Conservation (phyloP, 768 basidiomycete species). For the Holtermanniella nyarrowii region DNA sequence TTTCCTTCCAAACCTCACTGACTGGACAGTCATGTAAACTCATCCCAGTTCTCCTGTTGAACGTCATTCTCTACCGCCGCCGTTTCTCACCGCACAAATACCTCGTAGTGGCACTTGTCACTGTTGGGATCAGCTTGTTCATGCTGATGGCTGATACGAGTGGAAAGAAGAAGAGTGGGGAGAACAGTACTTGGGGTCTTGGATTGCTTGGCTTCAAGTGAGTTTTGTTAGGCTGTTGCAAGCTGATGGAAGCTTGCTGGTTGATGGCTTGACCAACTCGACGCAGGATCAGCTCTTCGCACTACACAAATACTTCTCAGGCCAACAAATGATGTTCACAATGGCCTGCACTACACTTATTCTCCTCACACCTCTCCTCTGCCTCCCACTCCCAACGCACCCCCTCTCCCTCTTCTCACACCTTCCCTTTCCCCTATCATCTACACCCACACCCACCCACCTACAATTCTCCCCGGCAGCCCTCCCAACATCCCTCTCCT, state of each 20-base stretch:
- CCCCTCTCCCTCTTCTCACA: slow-evolving; percentile 69
- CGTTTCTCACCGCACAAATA: slow-evolving; percentile 91
- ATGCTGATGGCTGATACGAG: slow-evolving; percentile 58
- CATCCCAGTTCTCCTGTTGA: slow-evolving; percentile 89
- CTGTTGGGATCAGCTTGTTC: slow-evolving; percentile 79
- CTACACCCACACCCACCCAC: too few relatives aligned
- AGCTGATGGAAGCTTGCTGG: slow-evolving; percentile 53
- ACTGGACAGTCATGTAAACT: slow-evolving; percentile 71
- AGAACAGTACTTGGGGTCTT: slow-evolving; percentile 43
- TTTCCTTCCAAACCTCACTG: not conserved
- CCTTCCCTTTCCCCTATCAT: slow-evolving; percentile 11
- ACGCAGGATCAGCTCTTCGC: slow-evolving; percentile 96
- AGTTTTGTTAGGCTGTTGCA: slow-evolving; percentile 1
- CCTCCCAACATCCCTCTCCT: slow-evolving; percentile 51
- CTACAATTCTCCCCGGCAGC: slow-evolving; percentile 13
- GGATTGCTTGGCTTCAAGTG: slow-evolving; percentile 43
- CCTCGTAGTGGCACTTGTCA: slow-evolving; percentile 86
- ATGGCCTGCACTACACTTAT: slow-evolving; percentile 80
- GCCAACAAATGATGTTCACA: slow-evolving; percentile 99
- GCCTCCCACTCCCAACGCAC: slow-evolving; percentile 46
- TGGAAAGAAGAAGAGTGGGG: slow-evolving; percentile 45
- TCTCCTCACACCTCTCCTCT: slow-evolving; percentile 56
- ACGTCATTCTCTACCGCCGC: slow-evolving; percentile 86
- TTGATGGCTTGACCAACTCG: slow-evolving; percentile 89
- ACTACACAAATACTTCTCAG: slow-evolving; percentile 55